Evolutionary conservation across 1,284 basidiomycete species (phyloP).

Genomic region (Fomitopsis palustris): DNA sequence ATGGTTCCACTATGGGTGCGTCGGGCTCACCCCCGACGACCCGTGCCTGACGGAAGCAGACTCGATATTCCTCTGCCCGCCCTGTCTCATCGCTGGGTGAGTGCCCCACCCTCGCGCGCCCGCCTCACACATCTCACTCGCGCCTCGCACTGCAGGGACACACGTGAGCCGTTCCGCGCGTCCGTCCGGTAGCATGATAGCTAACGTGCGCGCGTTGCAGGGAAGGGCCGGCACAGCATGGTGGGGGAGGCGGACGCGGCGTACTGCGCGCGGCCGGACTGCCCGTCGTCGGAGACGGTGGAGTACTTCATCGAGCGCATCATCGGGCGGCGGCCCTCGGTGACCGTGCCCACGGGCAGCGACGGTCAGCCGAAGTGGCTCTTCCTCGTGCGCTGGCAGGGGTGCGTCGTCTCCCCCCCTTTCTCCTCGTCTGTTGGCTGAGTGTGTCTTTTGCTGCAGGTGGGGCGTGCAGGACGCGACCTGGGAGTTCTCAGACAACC

Average conservation of each 20-base stretch:
- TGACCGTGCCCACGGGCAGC: conserved; percentile 7
- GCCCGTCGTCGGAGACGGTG: conserved; percentile 8
- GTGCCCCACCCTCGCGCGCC: background rate
- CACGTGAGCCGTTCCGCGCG: background rate
- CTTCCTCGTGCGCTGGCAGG: conserved; percentile 36
- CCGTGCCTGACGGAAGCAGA: conserved; percentile 18
- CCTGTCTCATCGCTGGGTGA: conserved; percentile 15
- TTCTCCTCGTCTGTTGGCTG: background rate
- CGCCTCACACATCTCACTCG: background rate
- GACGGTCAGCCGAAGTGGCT: conserved; percentile 4
- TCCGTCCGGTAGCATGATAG: background rate
- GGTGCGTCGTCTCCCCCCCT: conserved; percentile 20
- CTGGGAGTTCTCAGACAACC: conserved; percentile 2
- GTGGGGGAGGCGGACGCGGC: background rate
- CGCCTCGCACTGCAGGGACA: background rate
- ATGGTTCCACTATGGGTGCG: conserved; percentile 36
- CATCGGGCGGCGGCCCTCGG: conserved; percentile 24
- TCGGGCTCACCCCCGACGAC: conserved; percentile 24
- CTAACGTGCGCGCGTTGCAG: background rate
- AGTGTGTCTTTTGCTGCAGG: background rate
- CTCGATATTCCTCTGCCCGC: conserved; percentile 26
- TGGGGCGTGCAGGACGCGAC: background rate
- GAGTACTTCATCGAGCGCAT: conserved; percentile 30
- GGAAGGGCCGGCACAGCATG: conserved; percentile 2
- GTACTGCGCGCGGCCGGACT: conserved; percentile 9